Evolutionary conservation across 768 basidiomycete species (phyloP), one percentile per base, ranked within the genome.

Genomic region (Holtermanniella nyarrowii): DNA sequence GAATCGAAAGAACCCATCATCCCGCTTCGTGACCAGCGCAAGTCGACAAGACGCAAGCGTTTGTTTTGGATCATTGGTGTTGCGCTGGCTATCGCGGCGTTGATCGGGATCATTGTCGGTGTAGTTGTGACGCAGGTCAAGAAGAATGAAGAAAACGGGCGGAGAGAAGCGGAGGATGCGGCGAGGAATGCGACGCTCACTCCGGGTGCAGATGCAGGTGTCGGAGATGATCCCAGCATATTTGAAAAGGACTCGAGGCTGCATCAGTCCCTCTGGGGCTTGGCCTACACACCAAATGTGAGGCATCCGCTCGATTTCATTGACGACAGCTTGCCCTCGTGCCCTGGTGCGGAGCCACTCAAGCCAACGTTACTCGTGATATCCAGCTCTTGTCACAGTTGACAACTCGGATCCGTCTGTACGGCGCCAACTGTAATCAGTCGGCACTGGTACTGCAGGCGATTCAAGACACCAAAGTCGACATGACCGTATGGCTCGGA

Each of bases 391-490:
- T 93, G 60, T 89, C 88, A 27, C 89, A 93, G 73, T 71, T 93
- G 31, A 93, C 89, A 0, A 80, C 78, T 60, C 50, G 66, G 5
- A 26, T 71, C 18, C 44, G 69, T 44, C 75, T 90, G 31, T 93
- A 91, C 67, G 88, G 88, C 39, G 81, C 86, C 26, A 60, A 73
- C 53, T 74, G 72, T 52, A 73, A 75, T 55, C 68, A 71, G 46
- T 70, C 73, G 3, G 67, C 71, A 10, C 46, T 75, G 42, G 68
- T 74, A 76, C 78, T 97, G 25, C 85, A 90, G 58, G 93, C 91
- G 16, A 89, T 99, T 61, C 77, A 83, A 61, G 82, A 81, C 54
- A 95, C 91, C 27, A 86, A 91, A 72, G 85, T 88, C 37, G 76
- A 93, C 70, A 78, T 95, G 80, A 76, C 72, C 3, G 85, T 91